Evolutionary conservation across 805 yeast species (phyloP).

Genomic region (Lipomyces spencermartinsiae): DNA sequence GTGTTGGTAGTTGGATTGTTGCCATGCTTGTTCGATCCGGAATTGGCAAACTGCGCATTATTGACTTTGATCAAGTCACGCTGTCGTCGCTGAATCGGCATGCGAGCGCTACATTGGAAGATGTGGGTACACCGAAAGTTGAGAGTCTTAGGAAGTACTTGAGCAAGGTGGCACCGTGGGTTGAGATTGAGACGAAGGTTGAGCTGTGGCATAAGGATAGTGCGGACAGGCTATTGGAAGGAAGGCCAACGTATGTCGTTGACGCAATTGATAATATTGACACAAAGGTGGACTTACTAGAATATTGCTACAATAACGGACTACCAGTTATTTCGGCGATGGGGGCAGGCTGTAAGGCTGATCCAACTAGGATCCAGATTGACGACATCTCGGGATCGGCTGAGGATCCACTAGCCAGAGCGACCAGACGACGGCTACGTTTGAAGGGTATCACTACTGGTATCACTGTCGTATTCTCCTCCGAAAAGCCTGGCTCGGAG

Average conservation of each 20-base stretch:
- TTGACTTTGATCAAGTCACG: constrained; percentile 97
- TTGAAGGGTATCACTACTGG: constrained; percentile 75
- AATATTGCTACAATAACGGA: constrained; percentile 65
- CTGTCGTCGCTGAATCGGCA: constrained; percentile 91
- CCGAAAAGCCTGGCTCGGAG: constrained; percentile 95
- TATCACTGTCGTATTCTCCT: constrained; percentile 87
- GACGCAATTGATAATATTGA: constrained; percentile 98
- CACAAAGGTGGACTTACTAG: constrained; percentile 90
- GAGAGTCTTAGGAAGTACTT: constrained; percentile 75
- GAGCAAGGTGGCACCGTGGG: constrained; percentile 89
- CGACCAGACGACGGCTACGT: constrained; percentile 84
- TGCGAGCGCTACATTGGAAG: constrained; percentile 87
- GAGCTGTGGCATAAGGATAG: constrained; percentile 73
- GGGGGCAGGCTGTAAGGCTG: constrained; percentile 98
- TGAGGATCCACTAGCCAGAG: constrained; percentile 90
- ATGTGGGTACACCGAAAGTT: constrained; percentile 93
- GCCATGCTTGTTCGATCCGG: constrained; percentile 94
- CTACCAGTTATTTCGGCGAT: constrained; percentile 85
- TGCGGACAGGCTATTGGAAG: constrained; percentile 64
- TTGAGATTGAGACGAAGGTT: constrained; percentile 74
- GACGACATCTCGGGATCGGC: constrained; percentile 89
- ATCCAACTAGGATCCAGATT: constrained; percentile 87
- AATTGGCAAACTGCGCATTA: constrained; percentile 72
- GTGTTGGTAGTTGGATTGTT: constrained; percentile 97
- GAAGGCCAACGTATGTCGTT: constrained; percentile 76